phyloP scores from a whole-genome alignment of 352 stramenopile genomes.

The Pythium plurisporium region DNA sequence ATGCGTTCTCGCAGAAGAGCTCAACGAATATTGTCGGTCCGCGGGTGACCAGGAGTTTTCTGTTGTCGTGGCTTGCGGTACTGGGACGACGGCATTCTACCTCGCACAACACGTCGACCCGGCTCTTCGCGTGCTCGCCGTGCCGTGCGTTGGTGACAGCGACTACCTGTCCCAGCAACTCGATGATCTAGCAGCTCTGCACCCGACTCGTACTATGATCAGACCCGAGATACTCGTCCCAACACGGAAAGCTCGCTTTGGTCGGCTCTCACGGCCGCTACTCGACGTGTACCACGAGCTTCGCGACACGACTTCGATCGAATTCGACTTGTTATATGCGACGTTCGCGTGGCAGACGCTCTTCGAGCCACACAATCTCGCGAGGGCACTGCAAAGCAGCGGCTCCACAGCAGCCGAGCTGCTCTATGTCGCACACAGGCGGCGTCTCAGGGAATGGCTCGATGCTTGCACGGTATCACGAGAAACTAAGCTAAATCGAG shows the following conservation, averaged over 20 bases:
- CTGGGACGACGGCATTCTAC: slow-evolving; percentile 76
- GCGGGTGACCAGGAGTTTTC: slow-evolving; percentile 30
- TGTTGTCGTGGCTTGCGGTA: slow-evolving; percentile 70
- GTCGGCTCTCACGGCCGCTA: slow-evolving; percentile 49
- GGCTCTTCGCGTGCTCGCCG: slow-evolving; percentile 40
- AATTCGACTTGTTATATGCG: slow-evolving; percentile 78
- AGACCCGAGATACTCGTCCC: slow-evolving; percentile 46
- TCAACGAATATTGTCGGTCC: slow-evolving; percentile 54
- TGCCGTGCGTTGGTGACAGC: slow-evolving; percentile 70
- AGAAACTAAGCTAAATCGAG: slow-evolving; percentile 23
- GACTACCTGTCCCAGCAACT: slow-evolving; percentile 61
- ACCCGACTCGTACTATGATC: neutral
- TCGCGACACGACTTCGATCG: slow-evolving; percentile 45
- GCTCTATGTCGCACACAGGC: slow-evolving; percentile 79
- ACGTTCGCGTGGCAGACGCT: slow-evolving; percentile 73
- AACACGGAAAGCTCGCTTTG: slow-evolving; percentile 58
- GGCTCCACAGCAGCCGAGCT: slow-evolving; percentile 30
- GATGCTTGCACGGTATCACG: slow-evolving; percentile 62
- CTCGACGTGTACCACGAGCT: slow-evolving; percentile 60
- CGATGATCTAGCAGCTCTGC: slow-evolving; percentile 26
- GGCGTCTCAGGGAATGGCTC: slow-evolving; percentile 67
- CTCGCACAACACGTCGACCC: slow-evolving; percentile 61
- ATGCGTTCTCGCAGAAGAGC: slow-evolving; percentile 50
- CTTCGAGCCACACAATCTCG: slow-evolving; percentile 45
- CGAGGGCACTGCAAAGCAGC: slow-evolving; percentile 24